Percentiles rank a stretch among this genome's conserved stretches.
Conservation (phyloP, 2,329 filamentous ascomycete genomes). For the Penicillium janthinellum region DNA sequence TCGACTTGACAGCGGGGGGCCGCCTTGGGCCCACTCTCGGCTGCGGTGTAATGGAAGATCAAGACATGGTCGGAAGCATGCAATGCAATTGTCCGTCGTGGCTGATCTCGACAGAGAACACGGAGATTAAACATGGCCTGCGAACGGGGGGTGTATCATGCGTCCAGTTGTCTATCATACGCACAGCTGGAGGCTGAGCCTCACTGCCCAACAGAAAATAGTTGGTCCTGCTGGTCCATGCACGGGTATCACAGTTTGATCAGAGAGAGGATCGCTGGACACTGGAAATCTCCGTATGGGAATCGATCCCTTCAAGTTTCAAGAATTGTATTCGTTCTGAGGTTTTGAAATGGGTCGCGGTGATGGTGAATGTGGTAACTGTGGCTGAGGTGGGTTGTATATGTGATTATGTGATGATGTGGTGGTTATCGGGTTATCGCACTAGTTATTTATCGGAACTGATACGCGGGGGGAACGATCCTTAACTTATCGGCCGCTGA, state of each 20-base stretch:
- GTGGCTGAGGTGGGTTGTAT: conserved; percentile 2
- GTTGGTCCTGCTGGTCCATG: conserved; percentile 1
- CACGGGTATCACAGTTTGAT: not conserved
- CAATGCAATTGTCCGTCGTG: conserved; percentile 84
- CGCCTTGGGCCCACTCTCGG: conserved; percentile 56
- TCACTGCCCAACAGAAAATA: conserved; percentile 5
- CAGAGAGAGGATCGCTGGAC: not conserved
- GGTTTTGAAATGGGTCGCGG: not conserved
- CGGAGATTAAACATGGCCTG: conserved; percentile 62
- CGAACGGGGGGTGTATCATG: not conserved
- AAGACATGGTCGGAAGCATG: conserved; percentile 77
- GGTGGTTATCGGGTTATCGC: not conserved
- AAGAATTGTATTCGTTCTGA: not conserved
- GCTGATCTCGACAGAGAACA: conserved; percentile 82
- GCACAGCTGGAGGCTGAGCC: conserved; percentile 4
- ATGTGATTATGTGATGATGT: not conserved
- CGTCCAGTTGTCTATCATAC: conserved; percentile 3
- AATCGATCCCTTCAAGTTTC: not conserved
- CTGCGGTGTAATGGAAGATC: conserved; percentile 77
- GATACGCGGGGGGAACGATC: not conserved
- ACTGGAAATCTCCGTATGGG: not conserved
- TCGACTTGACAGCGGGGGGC: conserved; percentile 80
- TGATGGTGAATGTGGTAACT: not conserved
- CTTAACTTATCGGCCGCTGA: conserved; percentile 29
- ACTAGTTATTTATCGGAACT: no score